phyloP scores from a whole-genome alignment of 495 filamentous ascomycete genomes.

The Podospora pseudocomata region DNA sequence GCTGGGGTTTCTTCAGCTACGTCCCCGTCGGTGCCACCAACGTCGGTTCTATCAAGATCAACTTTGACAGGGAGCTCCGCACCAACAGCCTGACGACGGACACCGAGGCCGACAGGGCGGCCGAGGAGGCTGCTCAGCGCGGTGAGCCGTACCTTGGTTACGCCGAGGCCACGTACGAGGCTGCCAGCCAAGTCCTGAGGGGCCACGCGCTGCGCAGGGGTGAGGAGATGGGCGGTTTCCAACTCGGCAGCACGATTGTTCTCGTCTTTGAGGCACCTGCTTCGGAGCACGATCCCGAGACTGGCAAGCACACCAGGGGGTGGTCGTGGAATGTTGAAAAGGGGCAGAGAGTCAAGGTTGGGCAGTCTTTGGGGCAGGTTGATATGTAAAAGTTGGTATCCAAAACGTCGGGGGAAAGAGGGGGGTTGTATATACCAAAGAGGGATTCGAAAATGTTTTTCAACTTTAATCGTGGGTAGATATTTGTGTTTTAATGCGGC shows the following conservation, averaged over 20 bases:
- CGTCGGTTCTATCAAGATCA: conserved; percentile 93
- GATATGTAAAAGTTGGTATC: conserved; percentile 17
- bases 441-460: neutral
- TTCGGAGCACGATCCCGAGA: conserved; percentile 53
- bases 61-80: conserved; percentile 91
- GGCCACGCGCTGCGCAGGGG: conserved; percentile 81
- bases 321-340: conserved; percentile 81
- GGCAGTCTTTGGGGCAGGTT: conserved; percentile 71
- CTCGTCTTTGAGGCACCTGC: conserved; percentile 94
- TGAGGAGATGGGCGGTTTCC: conserved; percentile 98
- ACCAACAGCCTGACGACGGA: conserved; percentile 90
- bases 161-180: conserved; percentile 82
- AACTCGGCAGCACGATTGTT: conserved; percentile 92
- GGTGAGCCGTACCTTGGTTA: conserved; percentile 83
- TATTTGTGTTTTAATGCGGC: conserved; percentile 2
- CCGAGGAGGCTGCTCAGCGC: conserved; percentile 66
- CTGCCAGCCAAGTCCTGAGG: conserved; percentile 69
- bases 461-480: conserved; percentile 3
- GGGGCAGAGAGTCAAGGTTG: conserved; percentile 84
- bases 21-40: conserved; percentile 98
- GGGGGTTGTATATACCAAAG: neutral
- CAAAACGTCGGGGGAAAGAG: neutral
- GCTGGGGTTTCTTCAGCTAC: conserved; percentile 95
- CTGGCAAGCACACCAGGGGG: conserved; percentile 59
- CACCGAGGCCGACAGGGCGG: conserved; percentile 78